Evolutionary conservation across 495 filamentous ascomycete species (phyloP), one percentile per base, ranked within the genome.

Genomic region (Neurospora hispaniola): DNA sequence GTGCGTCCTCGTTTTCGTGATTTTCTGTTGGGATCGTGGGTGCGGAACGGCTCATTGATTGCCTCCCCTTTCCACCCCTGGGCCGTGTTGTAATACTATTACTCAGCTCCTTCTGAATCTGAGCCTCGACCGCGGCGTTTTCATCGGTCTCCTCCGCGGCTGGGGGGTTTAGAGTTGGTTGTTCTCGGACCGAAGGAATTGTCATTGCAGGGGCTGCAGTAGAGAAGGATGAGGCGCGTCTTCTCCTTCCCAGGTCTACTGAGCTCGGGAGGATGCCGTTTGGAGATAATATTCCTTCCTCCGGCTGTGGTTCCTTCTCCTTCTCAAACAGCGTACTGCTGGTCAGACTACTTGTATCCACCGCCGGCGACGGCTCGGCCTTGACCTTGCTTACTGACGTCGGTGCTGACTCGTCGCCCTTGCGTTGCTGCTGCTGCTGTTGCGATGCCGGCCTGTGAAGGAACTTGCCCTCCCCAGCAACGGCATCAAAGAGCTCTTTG

Each of bases 401-500:
- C 18, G 76, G 73, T 18, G 73, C 78, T 18, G 72, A 42, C 10
- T 80, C 79, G 44, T 82, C 80, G 8, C 72, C 71, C 70, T 79
- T 81, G 16, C 14, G 35, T 14, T 11, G 23, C 9, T 20, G 69
- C 23, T 31, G 27, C 27, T 18, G 70, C 70, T 42, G 72, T 72
- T 66, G 54, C 14, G 54, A 7, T 6, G 44, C 70, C 7, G 74
- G 72, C 62, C 83, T 79, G 27, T 80, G 80, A 39, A 78, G 74
- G 35, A 82, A 81, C 72, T 85, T 86, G 48, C 81, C 86, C 71
- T 88, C 86, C 7, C 83, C 85, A 4, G 82, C 77, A 54, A 94
- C 92, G 9, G 92, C 92, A 78, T 93, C 91, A 43, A 90, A 85
- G 7, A 95, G 80, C 71, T 91, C 87, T 74, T 91, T 92, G 18